Evolutionary conservation across 192 early-diverging fungal genomes (phyloP).

Genomic region (Pilobolus umbonatus): DNA sequence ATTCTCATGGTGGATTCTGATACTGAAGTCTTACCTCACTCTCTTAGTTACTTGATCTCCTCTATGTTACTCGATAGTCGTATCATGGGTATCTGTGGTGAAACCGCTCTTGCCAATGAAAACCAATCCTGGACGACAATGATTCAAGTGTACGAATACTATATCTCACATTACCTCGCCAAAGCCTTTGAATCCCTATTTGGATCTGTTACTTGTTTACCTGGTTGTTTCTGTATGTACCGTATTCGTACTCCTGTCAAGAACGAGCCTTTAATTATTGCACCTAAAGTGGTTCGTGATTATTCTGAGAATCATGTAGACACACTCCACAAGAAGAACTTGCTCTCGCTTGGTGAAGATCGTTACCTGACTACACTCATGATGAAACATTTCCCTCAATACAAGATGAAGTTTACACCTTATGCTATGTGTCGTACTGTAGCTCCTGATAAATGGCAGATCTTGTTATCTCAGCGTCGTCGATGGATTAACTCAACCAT

Average conservation of each 20-base stretch:
- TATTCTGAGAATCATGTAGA: slow-evolving; percentile 91
- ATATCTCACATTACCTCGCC: slow-evolving; percentile 86
- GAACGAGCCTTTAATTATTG: slow-evolving; percentile 74
- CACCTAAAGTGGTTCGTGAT: slow-evolving; percentile 72
- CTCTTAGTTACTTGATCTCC: slow-evolving; percentile 85
- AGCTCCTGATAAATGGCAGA: slow-evolving; percentile 84
- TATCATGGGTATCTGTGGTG: slow-evolving; percentile 90
- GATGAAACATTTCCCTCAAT: slow-evolving; percentile 96
- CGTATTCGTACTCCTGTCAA: slow-evolving; percentile 63
- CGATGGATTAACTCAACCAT: slow-evolving; percentile 99
- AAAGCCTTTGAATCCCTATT: slow-evolving; percentile 84
- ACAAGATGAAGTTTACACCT: slow-evolving; percentile 88
- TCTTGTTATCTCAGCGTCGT: slow-evolving; percentile 91
- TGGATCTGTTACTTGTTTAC: slow-evolving; percentile 77
- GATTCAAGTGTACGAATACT: slow-evolving; percentile 97
- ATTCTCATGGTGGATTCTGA: slow-evolving; percentile 79
- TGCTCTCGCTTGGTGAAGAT: slow-evolving; percentile 94
- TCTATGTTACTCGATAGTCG: slow-evolving; percentile 73
- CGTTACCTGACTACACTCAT: slow-evolving; percentile 94
- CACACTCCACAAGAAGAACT: slow-evolving; percentile 96
- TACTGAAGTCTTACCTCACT: slow-evolving; percentile 77
- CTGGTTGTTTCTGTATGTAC: slow-evolving; percentile 88
- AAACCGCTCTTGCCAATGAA: slow-evolving; percentile 89
- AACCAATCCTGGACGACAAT: slow-evolving; percentile 89
- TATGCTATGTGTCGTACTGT: slow-evolving; percentile 89